Evolutionary conservation across 228 moss, liverwort and hornwort genomes (phyloP), one percentile per base, ranked within the genome.

Genomic region (Sphagnum fallax): DNA sequence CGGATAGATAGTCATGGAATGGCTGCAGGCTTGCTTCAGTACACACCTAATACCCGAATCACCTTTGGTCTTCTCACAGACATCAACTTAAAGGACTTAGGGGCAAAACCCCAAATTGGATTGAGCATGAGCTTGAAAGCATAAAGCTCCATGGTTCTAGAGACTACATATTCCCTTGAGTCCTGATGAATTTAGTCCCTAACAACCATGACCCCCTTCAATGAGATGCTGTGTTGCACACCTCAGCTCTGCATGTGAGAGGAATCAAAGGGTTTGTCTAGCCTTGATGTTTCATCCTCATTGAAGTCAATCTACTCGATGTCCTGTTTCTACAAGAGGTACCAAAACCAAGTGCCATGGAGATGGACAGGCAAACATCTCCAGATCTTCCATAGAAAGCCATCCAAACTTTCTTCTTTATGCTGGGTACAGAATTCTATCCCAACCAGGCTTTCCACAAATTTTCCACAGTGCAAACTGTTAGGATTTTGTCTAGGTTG

Each of bases 31-130:
- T 65, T 80, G 0, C 80, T 84, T 52, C 77, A 80, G 11, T 80
- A 77, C 8, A 77, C 77, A 16, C 84, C 80, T 14, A 77, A 70
- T 9, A 72, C 84, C 52, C 77, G 75, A 67, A 75, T 84, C 66
- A 80, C 73, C 3, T 75, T 75, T 63, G 80, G 80, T 52, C 73
- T 84, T 48, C 72, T 70, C 59, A 63, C 66, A 18, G 75, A 68
- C 16, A 0, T 84, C 4, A 75, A 84, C 16, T 75, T 75, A 16
- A 73, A 59, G 69, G 80, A 84, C 14, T 52, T 75, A 65, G 71
- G 60, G 53, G 77, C 75, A 71, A 9, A 65, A 8, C 67, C 52
- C 7, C 49, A 15, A n/a, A 49, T 67, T 52, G 67, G 67, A 67
- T 67, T 67, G 67, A 67, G 67, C 52, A 49, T 67, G n/a, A 55